Base-by-base conservation (phyloP, 306 rosid genomes). In the Vigna trinervia region DNA sequence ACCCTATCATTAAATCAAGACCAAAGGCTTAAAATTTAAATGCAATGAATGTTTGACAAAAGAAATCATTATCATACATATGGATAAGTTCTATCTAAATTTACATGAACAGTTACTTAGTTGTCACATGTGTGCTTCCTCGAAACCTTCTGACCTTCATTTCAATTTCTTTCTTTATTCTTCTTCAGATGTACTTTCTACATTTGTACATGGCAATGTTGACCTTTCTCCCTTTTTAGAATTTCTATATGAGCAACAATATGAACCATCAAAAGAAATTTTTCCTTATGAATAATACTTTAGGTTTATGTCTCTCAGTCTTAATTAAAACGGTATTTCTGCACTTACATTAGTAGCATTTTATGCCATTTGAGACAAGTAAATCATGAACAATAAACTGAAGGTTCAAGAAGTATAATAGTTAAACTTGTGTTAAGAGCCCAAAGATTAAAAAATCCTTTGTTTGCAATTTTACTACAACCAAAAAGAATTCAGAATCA, bases 181-280 rank as follows among this genome's bases (percentile, higher is more conserved):
- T 57, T 50, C 63, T 26, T 20, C 30, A 48, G 60, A 59, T 60
- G 78, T 17, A 30, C 62, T 47, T 74, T 60, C 22, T 58, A 59
- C 48, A 26, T 74, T 60, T 74, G 47, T 58, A 59, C 60, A 26
- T 74, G 69, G 17, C 1, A 46, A 17, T 59, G 60, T 74, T 60
- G 78, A 74, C 69, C 43, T 60, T 46, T 74, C 45, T 71, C 14
- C 19, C 39, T 34, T 43, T 12, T 58, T 43, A 58, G 69, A 26
- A 74, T 58, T 23, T 73, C 68, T 20, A 39, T 2, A 36, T 4
- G 0, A 30, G 32, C 36, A 32, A 5, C 32, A 28, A 3, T 4
- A 28, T 0, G 32, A 28, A 4, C 32, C 32, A 28, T 28, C 32
- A 3, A 28, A 28, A 28, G 4, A 3, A 28, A 2, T 2, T 28